phyloP scores from a whole-genome alignment of 768 basidiomycete species.

The Lactarius indigo region DNA sequence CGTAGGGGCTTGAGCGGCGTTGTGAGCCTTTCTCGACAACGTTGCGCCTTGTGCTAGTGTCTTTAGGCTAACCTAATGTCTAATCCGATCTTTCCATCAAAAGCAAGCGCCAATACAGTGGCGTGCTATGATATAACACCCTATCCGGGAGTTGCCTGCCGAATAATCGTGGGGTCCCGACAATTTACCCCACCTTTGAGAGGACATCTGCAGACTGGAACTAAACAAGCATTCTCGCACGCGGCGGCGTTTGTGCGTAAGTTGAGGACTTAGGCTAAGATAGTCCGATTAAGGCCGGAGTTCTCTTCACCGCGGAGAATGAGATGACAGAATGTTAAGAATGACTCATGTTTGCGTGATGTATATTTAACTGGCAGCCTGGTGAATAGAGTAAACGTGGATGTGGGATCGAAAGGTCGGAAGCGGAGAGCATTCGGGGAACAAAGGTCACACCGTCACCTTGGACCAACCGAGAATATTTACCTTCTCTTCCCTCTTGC shows the following conservation, averaged over 20 bases:
- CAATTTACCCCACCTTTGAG: background rate
- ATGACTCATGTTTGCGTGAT: background rate
- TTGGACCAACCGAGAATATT: background rate
- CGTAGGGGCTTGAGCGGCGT: slow-evolving; percentile 35
- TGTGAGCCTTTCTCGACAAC: background rate
- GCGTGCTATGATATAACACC: background rate
- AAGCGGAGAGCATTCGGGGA: background rate
- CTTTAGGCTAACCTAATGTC: background rate
- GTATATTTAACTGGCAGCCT: background rate
- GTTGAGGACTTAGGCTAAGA: slow-evolving; percentile 2
- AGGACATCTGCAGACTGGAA: background rate
- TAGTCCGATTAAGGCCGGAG: slow-evolving; percentile 5
- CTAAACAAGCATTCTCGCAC: slow-evolving; percentile 11
- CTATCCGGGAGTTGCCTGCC: background rate
- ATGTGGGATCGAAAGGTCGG: background rate
- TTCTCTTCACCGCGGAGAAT: slow-evolving; percentile 7
- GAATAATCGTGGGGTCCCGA: background rate
- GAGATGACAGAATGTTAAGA: background rate
- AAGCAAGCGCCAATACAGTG: slow-evolving; percentile 5
- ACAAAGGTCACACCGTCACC: slow-evolving; percentile 11
- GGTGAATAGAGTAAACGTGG: slow-evolving; percentile 4
- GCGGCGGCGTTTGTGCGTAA: slow-evolving; percentile 9
- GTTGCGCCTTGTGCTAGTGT: background rate
- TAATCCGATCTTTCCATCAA: slow-evolving; percentile 7
- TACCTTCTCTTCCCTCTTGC: background rate